Percentiles rank a stretch among this genome's conserved stretches.
phyloP scores from a whole-genome alignment of 805 yeast genomes.

The Maudiozyma bulderi region DNA sequence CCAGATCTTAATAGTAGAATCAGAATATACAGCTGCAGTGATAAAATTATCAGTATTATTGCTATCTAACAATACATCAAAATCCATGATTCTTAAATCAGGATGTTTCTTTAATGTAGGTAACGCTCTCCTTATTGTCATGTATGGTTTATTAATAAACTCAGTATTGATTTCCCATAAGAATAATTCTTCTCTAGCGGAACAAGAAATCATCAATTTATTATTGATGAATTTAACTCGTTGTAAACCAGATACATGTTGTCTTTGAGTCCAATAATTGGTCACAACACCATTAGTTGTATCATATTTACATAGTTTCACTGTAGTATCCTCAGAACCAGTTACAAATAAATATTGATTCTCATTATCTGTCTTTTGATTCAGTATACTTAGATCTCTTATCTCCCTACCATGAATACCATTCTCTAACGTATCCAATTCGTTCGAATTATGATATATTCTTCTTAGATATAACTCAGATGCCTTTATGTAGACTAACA shows the following conservation, averaged over 20 bases:
- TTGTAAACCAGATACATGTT: constrained; percentile 87
- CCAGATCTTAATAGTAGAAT: constrained; percentile 68
- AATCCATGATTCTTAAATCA: constrained; percentile 86
- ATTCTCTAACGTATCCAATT: constrained; percentile 32
- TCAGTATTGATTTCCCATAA: constrained; percentile 56
- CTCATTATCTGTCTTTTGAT: constrained; percentile 12
- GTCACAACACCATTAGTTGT: constrained; percentile 33
- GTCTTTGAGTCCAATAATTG: constrained; percentile 54
- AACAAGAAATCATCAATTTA: constrained; percentile 42
- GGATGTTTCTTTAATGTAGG: constrained; percentile 53
- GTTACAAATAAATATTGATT: constrained; percentile 44
- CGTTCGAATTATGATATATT: constrained; percentile 16
- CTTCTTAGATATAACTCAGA: constrained; percentile 36
- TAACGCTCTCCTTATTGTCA: constrained; percentile 42
- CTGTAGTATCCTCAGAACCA: constrained; percentile 84
- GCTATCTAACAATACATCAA: constrained; percentile 41
- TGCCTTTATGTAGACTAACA: constrained; percentile 52
- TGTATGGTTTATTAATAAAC: constrained; percentile 33
- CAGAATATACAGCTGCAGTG: constrained; percentile 71
- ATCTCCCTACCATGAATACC: constrained; percentile 93
- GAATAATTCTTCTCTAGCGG: constrained; percentile 82
- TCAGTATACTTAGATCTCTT: constrained; percentile 56
- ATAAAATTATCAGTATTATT: constrained; percentile 12
- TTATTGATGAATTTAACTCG: constrained; percentile 52
- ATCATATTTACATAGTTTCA: constrained; percentile 42